Evolutionary conservation across 306 rosid genomes (phyloP), one percentile per base, ranked within the genome.

Genomic region (Gastrolobium villosum): DNA sequence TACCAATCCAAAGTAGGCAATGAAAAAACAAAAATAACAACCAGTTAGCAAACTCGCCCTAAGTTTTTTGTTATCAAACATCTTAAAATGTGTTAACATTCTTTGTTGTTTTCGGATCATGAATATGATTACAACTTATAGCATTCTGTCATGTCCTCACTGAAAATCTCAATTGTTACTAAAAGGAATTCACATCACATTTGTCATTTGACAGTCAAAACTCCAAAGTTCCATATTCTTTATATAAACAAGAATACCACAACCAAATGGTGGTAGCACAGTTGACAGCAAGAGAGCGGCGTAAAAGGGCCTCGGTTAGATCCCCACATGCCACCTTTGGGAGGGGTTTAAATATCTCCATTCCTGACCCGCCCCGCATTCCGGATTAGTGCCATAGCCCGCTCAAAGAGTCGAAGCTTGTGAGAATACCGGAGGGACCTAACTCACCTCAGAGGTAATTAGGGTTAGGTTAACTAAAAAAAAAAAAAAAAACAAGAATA

Each of bases 151-250:
- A 5, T 7, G 59, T 54, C 34, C 65, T 34, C 65, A 34, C 11
- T 32, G 46, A 63, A 54, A 50, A 63, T 1, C 31, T 44, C 43
- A 2, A 15, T 9, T 13, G 28, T 13, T 63, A 41, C 43, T 45
- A 39, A 31, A 41, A 53, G 57, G 52, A 65, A 77, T 41, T 65
- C 46, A 66, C 14, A 37, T 77, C 64, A 31, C 6, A 30, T 61
- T 48, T 8, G 61, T 61, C 7, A 44, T 74, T 39, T 31, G 65
- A 53, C 76, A 7, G 2, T 32, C 45, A 35, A 34, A 52, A 49
- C 28, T 46, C 28, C 9, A 30, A 53, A 48, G 35, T 70, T 34
- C 26, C 10, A 10, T 53, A 63, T 41, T 63, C 32, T 32, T 64
- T 62, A 52, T 52, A 40, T 46, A 15, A 20, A 20, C 26, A 20